A percentile compares a stretch with the other conserved stretches of the same genome.
Conservation (phyloP, 169 alveolate genomes). For the Plasmodium cynomolgi region DNA sequence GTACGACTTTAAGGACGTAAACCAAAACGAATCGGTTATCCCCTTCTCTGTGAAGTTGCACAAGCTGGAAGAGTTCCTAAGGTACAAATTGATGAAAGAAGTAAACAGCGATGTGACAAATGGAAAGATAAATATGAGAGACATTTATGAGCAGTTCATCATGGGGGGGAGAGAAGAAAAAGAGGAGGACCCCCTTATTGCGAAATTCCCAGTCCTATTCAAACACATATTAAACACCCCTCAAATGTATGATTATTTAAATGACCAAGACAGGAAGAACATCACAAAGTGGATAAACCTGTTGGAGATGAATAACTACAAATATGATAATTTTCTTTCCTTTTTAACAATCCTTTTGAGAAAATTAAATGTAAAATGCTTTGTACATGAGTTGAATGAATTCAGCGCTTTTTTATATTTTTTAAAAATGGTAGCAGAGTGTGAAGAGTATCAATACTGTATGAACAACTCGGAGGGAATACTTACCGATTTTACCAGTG, state of each 20-base stretch:
- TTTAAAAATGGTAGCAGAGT: slow-evolving; percentile 23
- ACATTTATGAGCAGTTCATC: slow-evolving; percentile 17
- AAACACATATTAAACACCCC: slow-evolving; percentile 10
- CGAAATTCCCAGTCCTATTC: slow-evolving; percentile 5
- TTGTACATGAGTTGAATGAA: slow-evolving; percentile 4
- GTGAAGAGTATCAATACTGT: slow-evolving; percentile 46
- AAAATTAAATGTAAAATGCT: slow-evolving; percentile 28
- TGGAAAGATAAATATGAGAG: not conserved
- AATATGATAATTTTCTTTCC: not conserved
- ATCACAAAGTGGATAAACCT: not conserved
- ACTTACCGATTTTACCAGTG: slow-evolving; percentile 3
- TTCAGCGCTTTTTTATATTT: slow-evolving; percentile 63
- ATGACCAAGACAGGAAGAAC: slow-evolving; percentile 9
- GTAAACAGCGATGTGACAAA: slow-evolving; percentile 13
- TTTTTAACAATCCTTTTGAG: slow-evolving; percentile 8
- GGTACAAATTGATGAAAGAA: slow-evolving; percentile 19
- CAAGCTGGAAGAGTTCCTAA: slow-evolving; percentile 11
- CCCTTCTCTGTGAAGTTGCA: slow-evolving; percentile 9
- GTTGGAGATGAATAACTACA: slow-evolving; percentile 5
- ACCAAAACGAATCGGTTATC: not conserved
- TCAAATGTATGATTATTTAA: slow-evolving; percentile 43
- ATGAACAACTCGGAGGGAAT: slow-evolving; percentile 2
- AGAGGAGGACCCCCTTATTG: not conserved
- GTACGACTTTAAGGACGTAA: slow-evolving; percentile 8
- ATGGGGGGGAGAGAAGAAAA: not conserved